Percentiles rank a stretch among this genome's conserved stretches.
phyloP scores from a whole-genome alignment of 495 filamentous ascomycete genomes.

The Hypomontagnella monticulosa region DNA sequence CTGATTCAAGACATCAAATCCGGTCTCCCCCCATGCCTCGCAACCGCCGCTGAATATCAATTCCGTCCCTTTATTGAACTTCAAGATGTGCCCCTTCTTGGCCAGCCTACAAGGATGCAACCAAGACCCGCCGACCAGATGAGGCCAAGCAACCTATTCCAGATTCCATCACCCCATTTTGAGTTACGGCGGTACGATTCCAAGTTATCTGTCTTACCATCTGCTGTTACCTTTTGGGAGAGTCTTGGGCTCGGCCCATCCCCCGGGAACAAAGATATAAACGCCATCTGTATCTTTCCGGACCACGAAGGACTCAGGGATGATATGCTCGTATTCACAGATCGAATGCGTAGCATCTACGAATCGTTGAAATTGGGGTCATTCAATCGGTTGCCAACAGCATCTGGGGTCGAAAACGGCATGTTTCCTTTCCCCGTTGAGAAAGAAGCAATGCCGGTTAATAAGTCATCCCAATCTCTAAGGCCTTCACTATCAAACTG shows the following conservation, averaged over 20 bases:
- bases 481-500: conserved; percentile 39
- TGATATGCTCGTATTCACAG: conserved; percentile 73
- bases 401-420: conserved; percentile 64
- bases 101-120: conserved; percentile 57
- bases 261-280: conserved; percentile 80
- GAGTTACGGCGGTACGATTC: conserved; percentile 80
- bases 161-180: conserved; percentile 71
- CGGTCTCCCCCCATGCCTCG: conserved; percentile 51
- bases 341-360: conserved; percentile 76
- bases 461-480: conserved; percentile 47
- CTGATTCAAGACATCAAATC: conserved; percentile 53
- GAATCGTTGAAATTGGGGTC: conserved; percentile 80
- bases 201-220: conserved; percentile 78
- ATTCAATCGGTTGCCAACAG: conserved; percentile 67
- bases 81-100: conserved; percentile 60
- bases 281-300: conserved; percentile 83
- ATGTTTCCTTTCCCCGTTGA: conserved; percentile 64
- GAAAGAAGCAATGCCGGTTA: conserved; percentile 44
- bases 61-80: conserved; percentile 61
- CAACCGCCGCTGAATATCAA: conserved; percentile 49
- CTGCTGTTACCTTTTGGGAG: conserved; percentile 90
- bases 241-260: conserved; percentile 83
- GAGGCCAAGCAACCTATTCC: conserved; percentile 55
- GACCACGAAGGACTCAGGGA: conserved; percentile 64
- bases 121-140: conserved; percentile 54